phyloP scores from a whole-genome alignment of 2,329 filamentous ascomycete species.

The Epichloe bromicola region DNA sequence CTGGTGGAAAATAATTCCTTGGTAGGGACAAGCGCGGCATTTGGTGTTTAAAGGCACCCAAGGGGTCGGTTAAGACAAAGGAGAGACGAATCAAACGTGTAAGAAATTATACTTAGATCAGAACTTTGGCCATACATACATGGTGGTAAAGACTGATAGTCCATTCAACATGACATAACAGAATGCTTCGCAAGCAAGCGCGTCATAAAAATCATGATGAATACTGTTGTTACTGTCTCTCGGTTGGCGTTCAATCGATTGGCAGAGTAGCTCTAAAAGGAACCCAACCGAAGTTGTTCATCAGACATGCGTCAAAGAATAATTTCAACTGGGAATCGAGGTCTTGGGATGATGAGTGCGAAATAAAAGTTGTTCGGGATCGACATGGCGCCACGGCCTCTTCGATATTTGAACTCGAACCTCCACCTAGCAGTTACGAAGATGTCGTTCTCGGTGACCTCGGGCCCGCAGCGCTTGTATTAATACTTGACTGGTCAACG shows the following conservation, averaged over 20 bases:
- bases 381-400: too few relatives aligned
- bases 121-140: conserved; percentile 3
- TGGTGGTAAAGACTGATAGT: neutral
- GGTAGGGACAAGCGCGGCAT: conserved; percentile 1
- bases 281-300: neutral
- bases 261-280: neutral
- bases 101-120: conserved; percentile 1
- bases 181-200: neutral
- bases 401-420: too few relatives aligned
- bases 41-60: conserved; percentile 1
- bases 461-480: neutral
- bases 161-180: conserved; percentile 4
- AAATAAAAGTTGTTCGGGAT: too few relatives aligned
- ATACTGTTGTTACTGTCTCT: neutral
- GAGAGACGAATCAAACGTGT: conserved; percentile 3
- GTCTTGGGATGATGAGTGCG: neutral
- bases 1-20: neutral
- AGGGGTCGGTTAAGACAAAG: neutral
- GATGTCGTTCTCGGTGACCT: too few relatives aligned
- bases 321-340: neutral
- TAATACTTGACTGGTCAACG: neutral
- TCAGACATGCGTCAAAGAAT: neutral
- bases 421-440: too few relatives aligned
- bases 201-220: neutral
- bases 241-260: neutral